These are phyloP conservation scores for Amphichorda felina DNA, from an alignment of 2,329 filamentous ascomycete species.

Conservation along the genomic window DNA sequence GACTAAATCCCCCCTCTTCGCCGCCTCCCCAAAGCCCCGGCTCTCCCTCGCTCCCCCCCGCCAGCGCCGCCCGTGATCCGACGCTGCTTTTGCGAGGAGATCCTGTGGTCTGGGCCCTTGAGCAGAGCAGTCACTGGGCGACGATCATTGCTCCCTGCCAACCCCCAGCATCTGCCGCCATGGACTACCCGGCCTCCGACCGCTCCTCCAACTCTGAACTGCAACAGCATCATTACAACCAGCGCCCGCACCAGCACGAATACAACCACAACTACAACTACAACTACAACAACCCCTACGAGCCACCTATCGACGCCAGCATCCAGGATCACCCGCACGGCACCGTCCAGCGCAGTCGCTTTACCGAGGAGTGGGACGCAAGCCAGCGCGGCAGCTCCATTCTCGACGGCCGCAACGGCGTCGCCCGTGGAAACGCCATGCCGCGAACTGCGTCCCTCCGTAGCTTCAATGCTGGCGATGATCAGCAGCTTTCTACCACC, in stretches of 20 bases:
- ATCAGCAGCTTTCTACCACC: slow-evolving; percentile 11
- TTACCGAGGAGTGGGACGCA: slow-evolving; percentile 62
- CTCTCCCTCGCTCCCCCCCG: too few relatives aligned
- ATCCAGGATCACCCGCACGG: background rate
- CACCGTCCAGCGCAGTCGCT: slow-evolving; percentile 28
- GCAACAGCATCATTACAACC: slow-evolving; percentile 1
- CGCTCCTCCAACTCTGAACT: slow-evolving; percentile 4
- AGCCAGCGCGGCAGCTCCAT: slow-evolving; percentile 56
- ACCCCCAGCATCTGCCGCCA: background rate
- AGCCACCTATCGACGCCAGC: background rate
- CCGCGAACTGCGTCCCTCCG: slow-evolving; percentile 51
- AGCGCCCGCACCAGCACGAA: background rate
- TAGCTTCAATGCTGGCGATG: slow-evolving; percentile 37
- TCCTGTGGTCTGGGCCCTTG: too few relatives aligned
- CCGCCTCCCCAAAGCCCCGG: too few relatives aligned
- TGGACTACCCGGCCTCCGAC: slow-evolving; percentile 5
- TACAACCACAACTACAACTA: background rate
- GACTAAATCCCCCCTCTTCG: too few relatives aligned
- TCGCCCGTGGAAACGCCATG: slow-evolving; percentile 21
- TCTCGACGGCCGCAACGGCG: slow-evolving; percentile 31
- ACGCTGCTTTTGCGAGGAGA: too few relatives aligned
- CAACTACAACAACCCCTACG: slow-evolving; percentile 1
- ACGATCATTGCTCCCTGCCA: too few relatives aligned
- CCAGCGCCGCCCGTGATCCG: too few relatives aligned
- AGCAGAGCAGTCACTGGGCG: too few relatives aligned